Evolutionary conservation across 495 filamentous ascomycete species (phyloP), one percentile per base, ranked within the genome.

Genomic region (Beverwykella pulmonaria): DNA sequence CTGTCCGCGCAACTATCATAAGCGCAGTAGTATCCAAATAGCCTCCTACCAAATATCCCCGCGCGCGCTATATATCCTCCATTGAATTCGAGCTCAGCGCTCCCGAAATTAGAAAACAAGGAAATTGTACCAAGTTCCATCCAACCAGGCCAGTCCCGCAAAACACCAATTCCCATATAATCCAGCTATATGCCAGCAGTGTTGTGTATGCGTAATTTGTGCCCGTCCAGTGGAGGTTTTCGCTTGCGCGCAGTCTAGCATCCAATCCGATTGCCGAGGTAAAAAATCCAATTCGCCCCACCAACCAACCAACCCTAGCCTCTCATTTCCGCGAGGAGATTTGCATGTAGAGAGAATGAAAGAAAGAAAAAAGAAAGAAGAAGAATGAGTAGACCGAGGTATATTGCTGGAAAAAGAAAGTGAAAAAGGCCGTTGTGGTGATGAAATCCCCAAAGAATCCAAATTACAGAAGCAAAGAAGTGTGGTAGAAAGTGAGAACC

Each of bases 401-500:
- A 68, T 68, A 68, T 61, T 68, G 65, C 65, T 32, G 50, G 46
- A 49, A 50, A 36, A n/a, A 14, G 17, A 44, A 44, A 44, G 39
- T 26, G 32, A 53, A 52, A 22, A 29, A 61, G 48, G 44, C 54
- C 53, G 41, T 49, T 22, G 46, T 6, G 22, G 25, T 23, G 44
- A 48, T 30, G 44, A 55, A 57, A 23, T n/a, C 30, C 48, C 22
- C 15, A 61, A 47, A 22, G 20, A 27, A 34, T 53, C 44, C 29
- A 44, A 22, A 44, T 22, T 46, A 55, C 14, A 48, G 20, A 39
- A 27, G 19, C n/a, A 63, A 12, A 63, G 26, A 48, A 48, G 49
- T 26, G 19, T 47, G n/a, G 25, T 7, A 41, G 46, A 29, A 53
- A 15, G 39, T 12, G 15, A 44, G 39, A 44, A n/a, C 15, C 8